These are phyloP conservation scores for Podila horticola DNA, from an alignment of 192 early-diverging fungal genomes.

Conservation along the genomic window DNA sequence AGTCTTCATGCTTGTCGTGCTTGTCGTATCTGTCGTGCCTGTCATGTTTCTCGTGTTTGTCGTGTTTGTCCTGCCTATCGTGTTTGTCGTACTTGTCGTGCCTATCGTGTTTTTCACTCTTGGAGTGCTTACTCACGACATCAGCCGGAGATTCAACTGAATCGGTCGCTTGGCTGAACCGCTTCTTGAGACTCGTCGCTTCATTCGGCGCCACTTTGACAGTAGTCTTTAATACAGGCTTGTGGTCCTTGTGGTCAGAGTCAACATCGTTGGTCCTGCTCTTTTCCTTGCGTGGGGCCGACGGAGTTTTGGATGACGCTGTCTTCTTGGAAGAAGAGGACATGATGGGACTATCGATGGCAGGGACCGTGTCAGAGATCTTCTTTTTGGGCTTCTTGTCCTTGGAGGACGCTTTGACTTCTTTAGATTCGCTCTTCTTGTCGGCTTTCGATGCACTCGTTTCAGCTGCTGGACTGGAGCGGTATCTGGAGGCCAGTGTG, in stretches of 20 bases:
- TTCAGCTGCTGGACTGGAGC: not conserved
- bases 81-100: not conserved
- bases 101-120: not conserved
- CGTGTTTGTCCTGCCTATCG: not conserved
- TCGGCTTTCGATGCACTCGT: not conserved
- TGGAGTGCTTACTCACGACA: not conserved
- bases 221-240: not conserved
- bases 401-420: not conserved
- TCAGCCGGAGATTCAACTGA: not conserved
- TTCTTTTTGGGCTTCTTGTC: conserved; percentile 1
- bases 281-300: conserved; percentile 1
- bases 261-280: not conserved
- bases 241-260: not conserved
- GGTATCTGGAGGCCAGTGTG: too few species aligned
- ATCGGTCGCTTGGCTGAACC: conserved; percentile 17
- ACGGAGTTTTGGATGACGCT: not conserved
- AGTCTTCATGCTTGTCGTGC: not conserved
- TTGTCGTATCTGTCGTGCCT: not conserved
- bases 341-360: not conserved
- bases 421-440: not conserved
- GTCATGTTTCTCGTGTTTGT: not conserved
- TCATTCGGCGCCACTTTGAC: not conserved
- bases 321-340: not conserved
- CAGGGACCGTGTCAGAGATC: not conserved
- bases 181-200: conserved; percentile 25